Base-by-base conservation (phyloP, 305 asterid species). In the Fraxinus nigra region DNA sequence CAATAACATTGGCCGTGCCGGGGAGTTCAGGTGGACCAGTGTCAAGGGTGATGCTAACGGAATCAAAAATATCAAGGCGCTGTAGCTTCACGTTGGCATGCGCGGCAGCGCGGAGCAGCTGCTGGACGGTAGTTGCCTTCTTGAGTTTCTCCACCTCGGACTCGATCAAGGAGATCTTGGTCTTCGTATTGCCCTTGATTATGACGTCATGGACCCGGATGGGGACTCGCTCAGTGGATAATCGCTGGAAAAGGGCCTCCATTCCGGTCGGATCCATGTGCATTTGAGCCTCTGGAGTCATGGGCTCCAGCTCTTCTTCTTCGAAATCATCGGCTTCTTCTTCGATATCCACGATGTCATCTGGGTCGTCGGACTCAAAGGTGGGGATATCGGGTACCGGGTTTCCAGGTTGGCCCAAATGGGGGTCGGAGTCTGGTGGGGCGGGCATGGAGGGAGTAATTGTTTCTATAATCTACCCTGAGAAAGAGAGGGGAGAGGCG, bases 21-120 rank as follows among this genome's bases (percentile, higher is more conserved):
- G 99, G 98, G 24, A 97, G 92, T 84, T 95, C 98, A 33, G 90
- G 91, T 10, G 99, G 99, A 0, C 99, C 99, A 0, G 95, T 82
- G 81, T 93, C 98, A 4, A 97, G 90, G 8, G 95, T 91, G 51
- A 97, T 89, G 48, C 59, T 89, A 74, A 93, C 97, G 7, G 98
- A 88, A 78, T 97, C 97, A 37, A 97, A 97, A 78, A 97, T 88
- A 43, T 90, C 97, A 5, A 97, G 87, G 26, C 82, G 84, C 5
- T 88, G 93, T 82, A 97, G 91, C 81, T 89, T 87, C 37, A 85
- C 84, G 87, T 87, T 90, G 67, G 92, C 97, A 30, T 85, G 30
- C 61, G 84, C 56, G 28, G 97, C 91, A 22, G 96, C 93, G 54
- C 85, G 92, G 40, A 93, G 88, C 85, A 95, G 86, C 86, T 93